phyloP scores from a whole-genome alignment of 1,139 yeast genomes.

The Yamadazyma triangularis region DNA sequence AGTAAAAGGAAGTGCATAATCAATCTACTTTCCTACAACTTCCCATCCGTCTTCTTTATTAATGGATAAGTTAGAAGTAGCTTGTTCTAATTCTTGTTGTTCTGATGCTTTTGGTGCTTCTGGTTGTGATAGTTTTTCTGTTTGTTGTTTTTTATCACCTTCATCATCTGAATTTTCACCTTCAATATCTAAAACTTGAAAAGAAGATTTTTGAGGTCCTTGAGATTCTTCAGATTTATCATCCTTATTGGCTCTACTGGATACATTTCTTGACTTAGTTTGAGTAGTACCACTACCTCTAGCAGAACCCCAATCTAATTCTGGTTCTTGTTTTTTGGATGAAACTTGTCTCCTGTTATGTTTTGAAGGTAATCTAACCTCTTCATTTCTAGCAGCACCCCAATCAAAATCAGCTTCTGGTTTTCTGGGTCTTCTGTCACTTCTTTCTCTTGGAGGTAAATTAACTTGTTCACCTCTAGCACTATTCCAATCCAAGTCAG shows the following conservation, averaged over 20 bases:
- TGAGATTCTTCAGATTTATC: slow-evolving; percentile 28
- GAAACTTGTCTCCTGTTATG: slow-evolving; percentile 31
- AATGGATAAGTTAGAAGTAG: slow-evolving; percentile 41
- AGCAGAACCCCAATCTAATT: slow-evolving; percentile 59
- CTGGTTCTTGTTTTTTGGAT: slow-evolving; percentile 44
- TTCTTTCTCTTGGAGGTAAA: slow-evolving; percentile 24
- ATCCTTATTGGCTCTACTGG: slow-evolving; percentile 3
- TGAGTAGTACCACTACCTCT: slow-evolving; percentile 31
- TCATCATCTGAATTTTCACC: slow-evolving; percentile 54
- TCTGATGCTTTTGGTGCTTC: slow-evolving; percentile 2
- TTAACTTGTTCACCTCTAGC: slow-evolving; percentile 26
- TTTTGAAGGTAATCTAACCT: slow-evolving; percentile 32
- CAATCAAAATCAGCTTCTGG: slow-evolving; percentile 57
- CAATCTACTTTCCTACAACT: slow-evolving; percentile 48
- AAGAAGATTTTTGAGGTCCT: slow-evolving; percentile 53
- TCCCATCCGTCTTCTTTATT: slow-evolving; percentile 47
- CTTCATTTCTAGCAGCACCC: slow-evolving; percentile 48
- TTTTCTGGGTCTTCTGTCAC: slow-evolving; percentile 29
- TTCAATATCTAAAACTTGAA: slow-evolving; percentile 62
- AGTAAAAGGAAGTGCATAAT: not conserved
- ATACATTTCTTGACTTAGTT: slow-evolving; percentile 14
- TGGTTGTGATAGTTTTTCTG: slow-evolving; percentile 9
- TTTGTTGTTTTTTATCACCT: slow-evolving; percentile 20
- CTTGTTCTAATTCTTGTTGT: slow-evolving; percentile 28
- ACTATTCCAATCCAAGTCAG: slow-evolving; percentile 56